These are phyloP conservation scores for Cladophialophora chaetospira DNA, from an alignment of 2,329 filamentous ascomycete species.

Conservation along the genomic window DNA sequence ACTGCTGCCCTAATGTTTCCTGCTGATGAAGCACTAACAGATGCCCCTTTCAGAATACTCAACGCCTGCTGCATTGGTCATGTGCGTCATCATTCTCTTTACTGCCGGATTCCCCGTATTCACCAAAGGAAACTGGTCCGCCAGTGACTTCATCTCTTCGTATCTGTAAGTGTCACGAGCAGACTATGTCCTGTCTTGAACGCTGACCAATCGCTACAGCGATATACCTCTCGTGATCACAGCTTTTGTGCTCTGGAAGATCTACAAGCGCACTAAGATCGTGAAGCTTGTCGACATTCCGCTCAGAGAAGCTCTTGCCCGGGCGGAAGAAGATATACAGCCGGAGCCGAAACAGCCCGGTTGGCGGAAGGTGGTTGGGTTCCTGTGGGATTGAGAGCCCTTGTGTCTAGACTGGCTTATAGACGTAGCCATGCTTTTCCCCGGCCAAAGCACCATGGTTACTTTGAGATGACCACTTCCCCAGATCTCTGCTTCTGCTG, in stretches of 20 bases:
- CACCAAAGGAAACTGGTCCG: slow-evolving; percentile 60
- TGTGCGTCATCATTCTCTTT: slow-evolving; percentile 65
- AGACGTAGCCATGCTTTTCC: too few relatives aligned
- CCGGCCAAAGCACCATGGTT: too few relatives aligned
- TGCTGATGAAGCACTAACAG: background rate
- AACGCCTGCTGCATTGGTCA: slow-evolving; percentile 61
- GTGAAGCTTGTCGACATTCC: slow-evolving; percentile 56
- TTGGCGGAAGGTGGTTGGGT: slow-evolving; percentile 26
- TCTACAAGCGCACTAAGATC: slow-evolving; percentile 63
- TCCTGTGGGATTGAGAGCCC: slow-evolving; percentile 29
- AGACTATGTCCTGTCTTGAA: background rate
- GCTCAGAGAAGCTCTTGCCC: slow-evolving; percentile 55
- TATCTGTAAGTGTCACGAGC: slow-evolving; percentile 56
- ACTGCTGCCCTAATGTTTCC: slow-evolving; percentile 31
- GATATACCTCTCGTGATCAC: slow-evolving; percentile 62
- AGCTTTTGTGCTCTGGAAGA: slow-evolving; percentile 66
- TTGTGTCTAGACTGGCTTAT: too few relatives aligned
- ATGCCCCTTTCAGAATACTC: slow-evolving; percentile 52
- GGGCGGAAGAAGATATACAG: slow-evolving; percentile 44
- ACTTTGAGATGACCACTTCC: too few relatives aligned
- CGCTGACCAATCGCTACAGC: slow-evolving; percentile 39
- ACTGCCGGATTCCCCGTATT: slow-evolving; percentile 70
- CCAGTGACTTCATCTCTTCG: slow-evolving; percentile 61
- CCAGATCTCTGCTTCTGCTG: too few relatives aligned
- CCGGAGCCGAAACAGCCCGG: slow-evolving; percentile 19